Evolutionary conservation across 208 protist species (phyloP).

Genomic region (Acanthamoeba rhysodes): DNA sequence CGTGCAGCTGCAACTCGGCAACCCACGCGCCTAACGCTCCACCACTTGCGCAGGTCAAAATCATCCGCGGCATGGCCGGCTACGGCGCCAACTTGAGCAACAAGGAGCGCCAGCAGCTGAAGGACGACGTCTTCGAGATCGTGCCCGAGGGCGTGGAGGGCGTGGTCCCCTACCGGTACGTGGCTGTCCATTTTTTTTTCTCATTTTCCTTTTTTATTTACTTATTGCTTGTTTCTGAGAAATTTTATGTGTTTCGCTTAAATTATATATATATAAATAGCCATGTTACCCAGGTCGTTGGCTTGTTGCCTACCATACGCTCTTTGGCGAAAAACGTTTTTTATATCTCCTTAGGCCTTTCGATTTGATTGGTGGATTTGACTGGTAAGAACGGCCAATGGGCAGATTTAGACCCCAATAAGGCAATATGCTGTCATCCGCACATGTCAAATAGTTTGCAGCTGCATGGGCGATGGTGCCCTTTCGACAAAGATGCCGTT

Average conservation of each 20-base stretch:
- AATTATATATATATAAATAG: no score
- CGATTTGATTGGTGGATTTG: no score
- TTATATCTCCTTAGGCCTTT: no score
- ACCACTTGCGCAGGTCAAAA: slow-evolving; percentile 24
- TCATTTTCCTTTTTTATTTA: no score
- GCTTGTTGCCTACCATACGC: no score
- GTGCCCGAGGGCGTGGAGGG: slow-evolving; percentile 62
- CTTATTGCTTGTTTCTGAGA: neutral
- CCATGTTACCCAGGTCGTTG: no score
- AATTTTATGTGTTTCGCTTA: neutral
- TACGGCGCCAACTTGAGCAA: slow-evolving; percentile 71
- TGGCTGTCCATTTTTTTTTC: neutral
- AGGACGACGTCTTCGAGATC: slow-evolving; percentile 63
- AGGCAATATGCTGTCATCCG: neutral
- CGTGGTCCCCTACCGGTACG: slow-evolving; percentile 60
- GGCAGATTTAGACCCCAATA: neutral
- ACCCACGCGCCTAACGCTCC: no score
- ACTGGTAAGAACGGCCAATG: no score
- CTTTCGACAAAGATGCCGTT: no score
- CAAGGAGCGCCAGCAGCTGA: slow-evolving; percentile 42
- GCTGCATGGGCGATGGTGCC: neutral
- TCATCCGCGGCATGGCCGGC: slow-evolving; percentile 67
- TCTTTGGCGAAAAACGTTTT: no score
- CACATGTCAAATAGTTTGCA: neutral
- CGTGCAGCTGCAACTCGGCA: neutral